phyloP scores from a whole-genome alignment of 2,329 filamentous ascomycete species.

The Claviceps humidiphila region DNA sequence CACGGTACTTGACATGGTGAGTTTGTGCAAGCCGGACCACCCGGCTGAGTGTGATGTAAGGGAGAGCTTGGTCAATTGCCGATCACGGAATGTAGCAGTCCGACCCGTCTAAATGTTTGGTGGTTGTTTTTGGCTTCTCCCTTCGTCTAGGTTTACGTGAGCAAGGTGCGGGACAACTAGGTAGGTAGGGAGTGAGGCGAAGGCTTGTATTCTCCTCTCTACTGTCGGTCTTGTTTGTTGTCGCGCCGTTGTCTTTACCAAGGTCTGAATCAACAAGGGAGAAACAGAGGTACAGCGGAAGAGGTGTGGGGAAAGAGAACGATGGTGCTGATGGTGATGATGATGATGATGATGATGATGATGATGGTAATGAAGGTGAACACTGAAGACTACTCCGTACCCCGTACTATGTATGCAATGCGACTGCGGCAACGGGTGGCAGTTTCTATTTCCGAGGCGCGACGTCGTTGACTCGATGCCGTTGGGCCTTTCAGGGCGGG shows the following conservation, averaged over 20 bases:
- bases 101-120: background rate
- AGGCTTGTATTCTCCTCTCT: background rate
- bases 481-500: background rate
- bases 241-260: background rate
- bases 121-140: background rate
- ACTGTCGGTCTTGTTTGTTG: background rate
- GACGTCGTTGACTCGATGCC: background rate
- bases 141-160: background rate
- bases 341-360: background rate
- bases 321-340: background rate
- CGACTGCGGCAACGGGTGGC: background rate
- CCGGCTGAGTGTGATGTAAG: background rate
- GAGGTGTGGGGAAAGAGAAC: background rate
- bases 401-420: background rate
- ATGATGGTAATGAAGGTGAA: too few relatives aligned
- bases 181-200: background rate
- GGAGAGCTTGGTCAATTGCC: background rate
- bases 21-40: background rate
- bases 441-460: background rate
- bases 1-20: background rate
- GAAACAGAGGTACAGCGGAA: background rate
- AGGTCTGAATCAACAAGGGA: background rate
- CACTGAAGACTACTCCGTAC: background rate
- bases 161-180: background rate
- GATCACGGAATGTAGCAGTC: background rate